Evolutionary conservation across 768 basidiomycete species (phyloP).

Genomic region (Tricholoma bakamatsutake): DNA sequence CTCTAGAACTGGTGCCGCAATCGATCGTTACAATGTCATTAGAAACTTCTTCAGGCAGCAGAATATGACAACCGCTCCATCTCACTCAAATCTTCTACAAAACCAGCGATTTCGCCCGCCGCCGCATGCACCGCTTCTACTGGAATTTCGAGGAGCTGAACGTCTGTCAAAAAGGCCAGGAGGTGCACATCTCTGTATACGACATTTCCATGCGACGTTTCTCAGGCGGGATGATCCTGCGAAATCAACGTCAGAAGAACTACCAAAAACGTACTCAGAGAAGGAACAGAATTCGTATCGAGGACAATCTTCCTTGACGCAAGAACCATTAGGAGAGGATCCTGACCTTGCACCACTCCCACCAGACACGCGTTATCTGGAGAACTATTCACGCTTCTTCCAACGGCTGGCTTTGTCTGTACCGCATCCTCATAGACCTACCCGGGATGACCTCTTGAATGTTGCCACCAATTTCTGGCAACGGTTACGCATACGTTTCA

Average conservation of each 20-base stretch:
- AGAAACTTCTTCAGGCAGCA: constrained; percentile 48
- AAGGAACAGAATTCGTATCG: neutral
- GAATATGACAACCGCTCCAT: constrained; percentile 4
- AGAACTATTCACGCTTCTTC: constrained; percentile 79
- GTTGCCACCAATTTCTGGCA: constrained; percentile 91
- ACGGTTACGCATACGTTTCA: constrained; percentile 84
- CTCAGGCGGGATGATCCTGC: neutral
- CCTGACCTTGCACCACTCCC: neutral
- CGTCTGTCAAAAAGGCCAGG: neutral
- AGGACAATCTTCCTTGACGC: neutral
- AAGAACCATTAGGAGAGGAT: constrained; percentile 4
- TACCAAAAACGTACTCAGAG: neutral
- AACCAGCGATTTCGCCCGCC: neutral
- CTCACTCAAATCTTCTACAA: neutral
- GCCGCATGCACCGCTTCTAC: neutral
- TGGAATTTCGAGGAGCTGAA: neutral
- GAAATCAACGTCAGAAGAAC: neutral
- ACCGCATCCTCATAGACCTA: constrained; percentile 74
- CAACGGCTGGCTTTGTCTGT: constrained; percentile 72
- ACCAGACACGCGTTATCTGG: constrained; percentile 28
- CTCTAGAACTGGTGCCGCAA: constrained; percentile 14
- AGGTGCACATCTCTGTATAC: neutral
- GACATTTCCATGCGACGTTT: constrained; percentile 17
- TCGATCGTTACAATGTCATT: constrained; percentile 57
- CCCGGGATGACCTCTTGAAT: constrained; percentile 82